A percentile compares a stretch with the other conserved stretches of the same genome.
phyloP scores from a whole-genome alignment of 331 rosid species.

The Saraca asoca region DNA sequence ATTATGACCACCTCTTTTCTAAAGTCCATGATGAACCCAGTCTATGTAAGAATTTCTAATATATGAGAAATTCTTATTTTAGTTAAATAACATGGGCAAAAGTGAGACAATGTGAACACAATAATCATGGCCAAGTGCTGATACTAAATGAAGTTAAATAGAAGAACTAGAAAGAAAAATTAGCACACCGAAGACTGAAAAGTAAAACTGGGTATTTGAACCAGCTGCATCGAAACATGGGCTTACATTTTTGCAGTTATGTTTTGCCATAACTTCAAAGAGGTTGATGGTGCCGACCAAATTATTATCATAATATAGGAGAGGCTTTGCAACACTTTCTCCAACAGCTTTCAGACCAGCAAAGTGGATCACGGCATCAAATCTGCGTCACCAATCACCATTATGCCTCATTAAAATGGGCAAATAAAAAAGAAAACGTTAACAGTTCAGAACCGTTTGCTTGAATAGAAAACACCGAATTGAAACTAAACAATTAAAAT shows the following conservation, averaged over 20 bases:
- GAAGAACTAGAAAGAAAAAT: neutral
- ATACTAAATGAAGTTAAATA: neutral
- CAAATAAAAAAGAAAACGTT: neutral
- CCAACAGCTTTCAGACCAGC: constrained; percentile 75
- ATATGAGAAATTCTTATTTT: no score
- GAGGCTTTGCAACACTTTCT: constrained; percentile 62
- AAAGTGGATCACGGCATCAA: constrained; percentile 77
- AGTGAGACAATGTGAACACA: neutral
- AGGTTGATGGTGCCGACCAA: constrained; percentile 68
- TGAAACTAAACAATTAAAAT: neutral
- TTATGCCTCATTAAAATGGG: neutral
- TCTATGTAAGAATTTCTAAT: no score
- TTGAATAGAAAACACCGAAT: neutral
- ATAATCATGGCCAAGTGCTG: no score
- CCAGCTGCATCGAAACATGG: neutral
- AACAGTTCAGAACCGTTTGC: neutral
- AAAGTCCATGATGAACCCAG: no score
- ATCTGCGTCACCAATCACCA: constrained; percentile 39
- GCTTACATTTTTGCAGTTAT: constrained; percentile 60
- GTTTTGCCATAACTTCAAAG: constrained; percentile 58
- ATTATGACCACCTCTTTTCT: no score
- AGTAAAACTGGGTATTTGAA: no score
- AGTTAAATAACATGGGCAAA: neutral
- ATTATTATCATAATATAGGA: constrained; percentile 55
- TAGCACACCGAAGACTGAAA: neutral